Evolutionary conservation across 2,329 filamentous ascomycete genomes (phyloP), one percentile per base, ranked within the genome.

Genomic region (Chrysoporthe austroafricana): DNA sequence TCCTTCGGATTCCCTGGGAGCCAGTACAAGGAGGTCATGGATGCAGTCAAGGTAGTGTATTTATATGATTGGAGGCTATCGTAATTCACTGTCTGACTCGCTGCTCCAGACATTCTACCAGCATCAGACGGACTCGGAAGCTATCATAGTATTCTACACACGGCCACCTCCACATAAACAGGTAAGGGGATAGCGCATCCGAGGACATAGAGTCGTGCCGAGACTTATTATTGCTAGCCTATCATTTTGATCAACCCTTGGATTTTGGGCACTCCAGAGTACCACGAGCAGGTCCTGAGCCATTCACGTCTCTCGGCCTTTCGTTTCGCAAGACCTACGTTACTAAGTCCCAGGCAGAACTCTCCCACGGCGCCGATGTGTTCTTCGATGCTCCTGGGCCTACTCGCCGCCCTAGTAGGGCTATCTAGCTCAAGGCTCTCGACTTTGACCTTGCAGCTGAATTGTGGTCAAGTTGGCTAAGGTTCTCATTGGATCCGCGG

Each of bases 71-170:
- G 14, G 5, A 8, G n/a, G 16, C 6, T 52, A 7, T 52, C 1
- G 7, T 18, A 52, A 39, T 39, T 39, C 36, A 13, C n/a, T 8
- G 36, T 62, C 61, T 52, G 34, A 52, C 18, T 3, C 4, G 14
- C 26, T 16, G 8, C 16, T 48, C n/a, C 34, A 63, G 61, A 8
- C 5, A 18, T 63, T 63, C 34, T 63, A 63, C 32, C 7, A 11
- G 34, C 44, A 32, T 4, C 61, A 63, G 36, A 63, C 61, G 36
- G 61, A 63, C 44, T 54, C 46, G 16, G 61, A 63, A 26, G 61
- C 61, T 11, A 63, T 63, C 42, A 46, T 63, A 7, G 44, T 63
- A 6, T 39, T 13, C 2, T 63, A 52, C 18, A 11, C 48, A 7
- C 44, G 61, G 13, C 61, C 48, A n/a, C 61, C 46, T 42, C 61